Conservation (phyloP, 495 filamentous ascomycete species). For the Durotheca rogersii region DNA sequence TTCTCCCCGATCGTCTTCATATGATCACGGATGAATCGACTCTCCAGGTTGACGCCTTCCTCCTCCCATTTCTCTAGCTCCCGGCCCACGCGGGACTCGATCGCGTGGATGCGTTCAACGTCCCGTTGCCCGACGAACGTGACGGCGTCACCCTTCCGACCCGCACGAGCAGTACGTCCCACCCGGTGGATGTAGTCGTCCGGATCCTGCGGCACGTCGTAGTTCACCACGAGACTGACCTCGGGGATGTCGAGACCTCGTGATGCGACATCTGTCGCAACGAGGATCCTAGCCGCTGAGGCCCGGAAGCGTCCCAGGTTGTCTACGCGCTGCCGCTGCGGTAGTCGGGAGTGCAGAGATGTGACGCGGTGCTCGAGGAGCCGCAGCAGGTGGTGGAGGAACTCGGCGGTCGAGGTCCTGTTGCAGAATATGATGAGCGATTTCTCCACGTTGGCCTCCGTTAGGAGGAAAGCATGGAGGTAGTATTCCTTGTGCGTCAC, state of each 20-base stretch:
- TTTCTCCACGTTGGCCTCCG: slow-evolving; percentile 69
- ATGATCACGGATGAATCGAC: slow-evolving; percentile 74
- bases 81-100: slow-evolving; percentile 78
- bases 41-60: slow-evolving; percentile 87
- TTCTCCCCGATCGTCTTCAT: slow-evolving; percentile 88
- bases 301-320: slow-evolving; percentile 92
- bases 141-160: slow-evolving; percentile 74
- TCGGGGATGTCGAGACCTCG: slow-evolving; percentile 94
- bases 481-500: slow-evolving; percentile 91
- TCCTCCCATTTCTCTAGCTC: slow-evolving; percentile 76
- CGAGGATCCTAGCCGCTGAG: slow-evolving; percentile 81
- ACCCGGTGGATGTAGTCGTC: slow-evolving; percentile 98
- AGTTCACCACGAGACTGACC: slow-evolving; percentile 89
- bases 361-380: slow-evolving; percentile 87
- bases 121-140: slow-evolving; percentile 92
- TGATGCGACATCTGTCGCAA: slow-evolving; percentile 95
- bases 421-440: slow-evolving; percentile 94
- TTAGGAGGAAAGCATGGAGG: slow-evolving; percentile 84
- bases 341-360: slow-evolving; percentile 80
- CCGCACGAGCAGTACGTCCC: slow-evolving; percentile 91
- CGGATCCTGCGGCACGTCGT: slow-evolving; percentile 89
- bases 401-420: slow-evolving; percentile 79
- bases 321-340: slow-evolving; percentile 76
- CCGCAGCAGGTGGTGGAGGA: slow-evolving; percentile 81
- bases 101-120: slow-evolving; percentile 79